phyloP scores from a whole-genome alignment of 2,329 filamentous ascomycete genomes.

The Penicillium occitanis region DNA sequence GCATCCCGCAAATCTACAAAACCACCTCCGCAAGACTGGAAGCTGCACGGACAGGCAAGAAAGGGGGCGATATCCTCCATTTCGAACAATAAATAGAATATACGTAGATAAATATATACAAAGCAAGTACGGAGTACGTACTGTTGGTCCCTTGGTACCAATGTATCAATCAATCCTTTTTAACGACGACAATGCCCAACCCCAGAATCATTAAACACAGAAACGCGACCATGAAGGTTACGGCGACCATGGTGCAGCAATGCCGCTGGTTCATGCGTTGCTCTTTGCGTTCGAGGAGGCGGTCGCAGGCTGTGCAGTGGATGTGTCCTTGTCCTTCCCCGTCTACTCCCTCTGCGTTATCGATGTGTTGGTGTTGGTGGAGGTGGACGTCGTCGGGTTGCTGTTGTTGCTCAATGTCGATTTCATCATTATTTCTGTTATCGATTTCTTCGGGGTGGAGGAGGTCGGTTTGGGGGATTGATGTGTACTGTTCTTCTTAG shows the following conservation, averaged over 20 bases:
- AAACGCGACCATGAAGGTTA: slow-evolving; percentile 18
- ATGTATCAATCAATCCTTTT: background rate
- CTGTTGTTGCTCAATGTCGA: background rate
- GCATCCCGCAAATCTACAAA: slow-evolving; percentile 37
- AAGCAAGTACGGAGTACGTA: background rate
- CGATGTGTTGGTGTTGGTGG: background rate
- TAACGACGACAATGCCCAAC: slow-evolving; percentile 7
- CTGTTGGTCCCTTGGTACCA: too few species aligned
- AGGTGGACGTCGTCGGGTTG: background rate
- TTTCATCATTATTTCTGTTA: background rate
- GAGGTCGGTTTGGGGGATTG: background rate
- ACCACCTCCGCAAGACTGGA: slow-evolving; percentile 30
- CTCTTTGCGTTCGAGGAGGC: slow-evolving; percentile 12
- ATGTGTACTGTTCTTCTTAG: slow-evolving; percentile 3
- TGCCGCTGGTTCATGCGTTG: slow-evolving; percentile 6
- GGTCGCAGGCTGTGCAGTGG: slow-evolving; percentile 17
- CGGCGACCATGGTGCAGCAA: slow-evolving; percentile 18
- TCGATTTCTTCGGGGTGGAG: background rate
- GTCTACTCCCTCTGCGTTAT: background rate
- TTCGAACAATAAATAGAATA: background rate
- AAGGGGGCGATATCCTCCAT: slow-evolving; percentile 20
- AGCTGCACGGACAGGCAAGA: slow-evolving; percentile 15
- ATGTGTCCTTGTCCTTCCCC: background rate
- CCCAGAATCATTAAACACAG: slow-evolving; percentile 13
- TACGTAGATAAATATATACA: background rate